phyloP scores from a whole-genome alignment of 805 yeast genomes.

The Starmerella vitae region DNA sequence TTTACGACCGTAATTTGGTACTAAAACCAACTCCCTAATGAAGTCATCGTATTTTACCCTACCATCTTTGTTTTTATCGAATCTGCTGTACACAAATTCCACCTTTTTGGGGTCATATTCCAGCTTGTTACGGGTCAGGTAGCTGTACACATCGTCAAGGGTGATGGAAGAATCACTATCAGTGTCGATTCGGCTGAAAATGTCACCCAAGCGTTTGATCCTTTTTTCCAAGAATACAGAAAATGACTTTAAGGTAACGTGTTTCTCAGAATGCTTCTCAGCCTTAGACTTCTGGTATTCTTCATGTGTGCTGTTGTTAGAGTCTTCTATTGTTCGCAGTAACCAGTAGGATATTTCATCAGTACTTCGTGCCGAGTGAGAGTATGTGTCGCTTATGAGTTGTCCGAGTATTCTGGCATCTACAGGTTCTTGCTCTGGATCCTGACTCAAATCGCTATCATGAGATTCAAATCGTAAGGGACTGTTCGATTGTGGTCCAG shows the following conservation, averaged over 20 bases:
- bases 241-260: conserved; percentile 13
- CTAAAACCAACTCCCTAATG: conserved; percentile 63
- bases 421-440: conserved; percentile 4
- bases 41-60: conserved; percentile 73
- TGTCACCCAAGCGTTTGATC: conserved; percentile 17
- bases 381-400: conserved; percentile 14
- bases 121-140: conserved; percentile 44
- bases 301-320: conserved; percentile 4
- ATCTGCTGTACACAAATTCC: conserved; percentile 40
- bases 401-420: conserved; percentile 15
- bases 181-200: conserved; percentile 23
- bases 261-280: background rate
- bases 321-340: conserved; percentile 13
- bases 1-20: conserved; percentile 44
- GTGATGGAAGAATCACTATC: conserved; percentile 15
- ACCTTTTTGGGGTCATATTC: conserved; percentile 41
- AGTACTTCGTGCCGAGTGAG: conserved; percentile 4
- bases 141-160: conserved; percentile 34
- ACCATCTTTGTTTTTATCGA: conserved; percentile 48
- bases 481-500: background rate
- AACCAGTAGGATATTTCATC: conserved; percentile 12
- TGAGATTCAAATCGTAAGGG: background rate
- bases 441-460: background rate
- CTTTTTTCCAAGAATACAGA: conserved; percentile 21
- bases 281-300: background rate